phyloP scores from a whole-genome alignment of 2,329 filamentous ascomycete species.

The Trichoderma breve region DNA sequence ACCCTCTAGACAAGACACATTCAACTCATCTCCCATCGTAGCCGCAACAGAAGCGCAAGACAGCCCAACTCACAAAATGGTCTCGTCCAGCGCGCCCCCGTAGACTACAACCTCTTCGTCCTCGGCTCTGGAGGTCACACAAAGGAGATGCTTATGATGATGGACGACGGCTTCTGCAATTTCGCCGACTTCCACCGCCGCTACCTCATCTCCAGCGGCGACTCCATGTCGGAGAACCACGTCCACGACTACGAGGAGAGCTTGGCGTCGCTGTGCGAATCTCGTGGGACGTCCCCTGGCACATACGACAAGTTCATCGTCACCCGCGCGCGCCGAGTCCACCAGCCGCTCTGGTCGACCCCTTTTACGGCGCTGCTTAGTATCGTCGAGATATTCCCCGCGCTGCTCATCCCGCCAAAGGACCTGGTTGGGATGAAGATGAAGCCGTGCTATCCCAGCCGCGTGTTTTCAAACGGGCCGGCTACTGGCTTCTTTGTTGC shows the following conservation, averaged over 20 bases:
- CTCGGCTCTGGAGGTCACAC: conserved; percentile 94
- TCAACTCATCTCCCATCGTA: conserved; percentile 28
- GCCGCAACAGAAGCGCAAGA: conserved; percentile 22
- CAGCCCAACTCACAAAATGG: background rate
- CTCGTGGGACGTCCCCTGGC: conserved; percentile 33
- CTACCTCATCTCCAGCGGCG: conserved; percentile 77
- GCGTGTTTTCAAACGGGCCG: conserved; percentile 85
- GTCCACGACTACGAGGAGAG: conserved; percentile 57
- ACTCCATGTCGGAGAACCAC: conserved; percentile 62
- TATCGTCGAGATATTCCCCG: conserved; percentile 58
- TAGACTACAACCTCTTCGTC: conserved; percentile 68
- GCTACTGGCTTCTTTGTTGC: conserved; percentile 79
- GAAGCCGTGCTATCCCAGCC: conserved; percentile 57
- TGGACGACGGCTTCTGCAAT: conserved; percentile 57
- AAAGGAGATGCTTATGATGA: conserved; percentile 86
- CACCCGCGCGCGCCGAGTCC: conserved; percentile 74
- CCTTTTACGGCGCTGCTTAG: conserved; percentile 67
- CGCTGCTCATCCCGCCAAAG: conserved; percentile 45
- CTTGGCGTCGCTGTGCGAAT: conserved; percentile 28
- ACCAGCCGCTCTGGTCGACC: conserved; percentile 74
- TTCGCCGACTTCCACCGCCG: conserved; percentile 64
- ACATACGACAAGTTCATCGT: conserved; percentile 66
- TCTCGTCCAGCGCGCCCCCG: background rate
- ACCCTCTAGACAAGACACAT: conserved; percentile 32
- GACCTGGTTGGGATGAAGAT: conserved; percentile 22